Base-by-base conservation (phyloP, 768 basidiomycete species). In the Amanita muscaria region DNA sequence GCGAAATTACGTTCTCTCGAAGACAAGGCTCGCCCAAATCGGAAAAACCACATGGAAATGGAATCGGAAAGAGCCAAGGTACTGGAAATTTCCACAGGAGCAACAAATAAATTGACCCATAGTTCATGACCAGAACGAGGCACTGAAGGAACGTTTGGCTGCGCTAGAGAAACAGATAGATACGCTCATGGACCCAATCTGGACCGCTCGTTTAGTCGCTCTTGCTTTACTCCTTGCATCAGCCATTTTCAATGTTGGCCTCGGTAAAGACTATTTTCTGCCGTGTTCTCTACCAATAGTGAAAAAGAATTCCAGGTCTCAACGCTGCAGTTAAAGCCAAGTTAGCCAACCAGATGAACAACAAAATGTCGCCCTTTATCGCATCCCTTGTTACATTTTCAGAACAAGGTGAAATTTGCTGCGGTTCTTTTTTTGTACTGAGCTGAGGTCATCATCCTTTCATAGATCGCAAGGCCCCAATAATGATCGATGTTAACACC, bases 151-250 rank as follows among this genome's bases (percentile, higher is more conserved):
- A 29, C 49, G 44, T 22, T 54, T 59, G 15, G 40, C 50, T 4
- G 56, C 59, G 7, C 40, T 62, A 25, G 56, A 61, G 27, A 51
- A 58, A 24, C 60, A 64, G 27, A 62, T 59, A 9, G 51, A 50
- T 4, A 53, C 57, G 35, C 53, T 65, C 7, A 61, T 59, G 33
- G 60, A 59, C 22, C 40, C 29, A 16, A 10, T 42, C 40, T 42
- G 40, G 40, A 8, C 21, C 12, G 16, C 30, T 14, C 40, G 40
- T 14, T 18, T 32, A 14, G 42, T 49, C 25, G 40, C 56, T 1
- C 56, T 66, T 22, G 49, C 50, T 18, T 51, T 68, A 27, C 59
- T 62, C 31, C 62, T 57, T 44, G 55, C 56, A 11, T 65, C 61
- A 49, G 53, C 58, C 1, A 40, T 58, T 7, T 51, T 62, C 32